A percentile compares a stretch with the other conserved stretches of the same genome.
Evolutionary conservation across 176 grass and related monocot species (phyloP).

Genomic region (Puya raimondii): DNA sequence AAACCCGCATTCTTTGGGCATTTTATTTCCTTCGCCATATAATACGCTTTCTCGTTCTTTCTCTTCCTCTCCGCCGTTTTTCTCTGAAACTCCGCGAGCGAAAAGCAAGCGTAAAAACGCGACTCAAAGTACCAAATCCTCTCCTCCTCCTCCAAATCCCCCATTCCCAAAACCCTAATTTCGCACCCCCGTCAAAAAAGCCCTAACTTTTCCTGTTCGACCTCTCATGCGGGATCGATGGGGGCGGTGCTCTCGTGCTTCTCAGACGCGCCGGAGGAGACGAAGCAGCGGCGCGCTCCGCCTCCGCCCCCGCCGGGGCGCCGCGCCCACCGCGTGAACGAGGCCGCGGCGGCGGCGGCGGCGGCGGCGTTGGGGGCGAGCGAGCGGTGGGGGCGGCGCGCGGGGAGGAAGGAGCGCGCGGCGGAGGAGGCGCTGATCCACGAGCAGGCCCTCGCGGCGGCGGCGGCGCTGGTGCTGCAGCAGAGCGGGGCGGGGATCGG

Average conservation of each 20-base stretch:
- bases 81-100: too few species aligned
- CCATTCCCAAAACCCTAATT: too few species aligned
- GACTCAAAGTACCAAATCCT: too few species aligned
- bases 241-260: conserved; percentile 63
- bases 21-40: too few species aligned
- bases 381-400: conserved; percentile 6
- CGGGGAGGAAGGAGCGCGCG: conserved; percentile 14
- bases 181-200: neutral
- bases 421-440: conserved; percentile 46
- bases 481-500: conserved; percentile 22
- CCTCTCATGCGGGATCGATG: conserved; percentile 29
- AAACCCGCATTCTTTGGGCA: too few species aligned
- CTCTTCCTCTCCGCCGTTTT: too few species aligned
- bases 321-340: neutral
- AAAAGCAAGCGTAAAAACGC: too few species aligned
- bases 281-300: conserved; percentile 24
- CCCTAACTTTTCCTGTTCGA: neutral
- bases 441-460: conserved; percentile 75
- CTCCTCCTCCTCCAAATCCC: too few species aligned
- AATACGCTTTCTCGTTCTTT: too few species aligned
- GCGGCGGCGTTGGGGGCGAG: conserved; percentile 12
- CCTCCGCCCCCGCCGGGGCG: conserved; percentile 8
- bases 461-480: conserved; percentile 52
- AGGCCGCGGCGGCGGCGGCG: conserved; percentile 4
- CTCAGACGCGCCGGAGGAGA: conserved; percentile 21